Percentiles rank a stretch among this genome's conserved stretches.
phyloP scores from a whole-genome alignment of 768 basidiomycete genomes.

The Hericium coralloides region DNA sequence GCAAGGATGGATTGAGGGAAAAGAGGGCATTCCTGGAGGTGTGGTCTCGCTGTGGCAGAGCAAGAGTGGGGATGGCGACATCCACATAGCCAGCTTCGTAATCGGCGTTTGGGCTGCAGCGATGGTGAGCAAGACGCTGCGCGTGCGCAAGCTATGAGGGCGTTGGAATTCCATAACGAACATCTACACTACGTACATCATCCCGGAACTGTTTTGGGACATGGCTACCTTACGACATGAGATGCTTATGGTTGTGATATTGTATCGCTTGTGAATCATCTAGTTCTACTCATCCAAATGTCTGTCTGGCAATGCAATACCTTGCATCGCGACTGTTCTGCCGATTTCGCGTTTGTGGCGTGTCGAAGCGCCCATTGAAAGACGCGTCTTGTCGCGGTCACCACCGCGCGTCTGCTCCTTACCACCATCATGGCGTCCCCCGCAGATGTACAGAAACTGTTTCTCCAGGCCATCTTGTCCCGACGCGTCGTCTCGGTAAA shows the following conservation, averaged over 20 bases:
- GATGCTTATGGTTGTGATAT: neutral
- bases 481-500: constrained; percentile 57
- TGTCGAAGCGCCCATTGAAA: neutral
- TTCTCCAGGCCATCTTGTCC: constrained; percentile 71
- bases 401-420: neutral
- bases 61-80: constrained; percentile 67
- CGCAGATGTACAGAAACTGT: constrained; percentile 67
- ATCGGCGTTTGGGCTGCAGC: constrained; percentile 86
- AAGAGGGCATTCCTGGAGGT: constrained; percentile 67
- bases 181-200: neutral
- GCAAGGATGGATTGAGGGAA: constrained; percentile 77
- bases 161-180: neutral
- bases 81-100: constrained; percentile 73
- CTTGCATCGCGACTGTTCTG: neutral
- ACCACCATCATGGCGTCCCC: constrained; percentile 32
- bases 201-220: neutral
- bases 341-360: neutral
- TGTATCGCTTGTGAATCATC: neutral
- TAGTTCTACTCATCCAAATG: neutral
- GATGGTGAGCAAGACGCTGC: constrained; percentile 97
- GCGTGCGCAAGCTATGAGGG: constrained; percentile 65
- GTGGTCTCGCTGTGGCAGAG: constrained; percentile 66
- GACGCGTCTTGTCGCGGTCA: neutral
- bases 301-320: neutral
- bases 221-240: neutral